Evolutionary conservation across 805 yeast genomes (phyloP).

Genomic region (Hanseniaspora hatyaiensis): DNA sequence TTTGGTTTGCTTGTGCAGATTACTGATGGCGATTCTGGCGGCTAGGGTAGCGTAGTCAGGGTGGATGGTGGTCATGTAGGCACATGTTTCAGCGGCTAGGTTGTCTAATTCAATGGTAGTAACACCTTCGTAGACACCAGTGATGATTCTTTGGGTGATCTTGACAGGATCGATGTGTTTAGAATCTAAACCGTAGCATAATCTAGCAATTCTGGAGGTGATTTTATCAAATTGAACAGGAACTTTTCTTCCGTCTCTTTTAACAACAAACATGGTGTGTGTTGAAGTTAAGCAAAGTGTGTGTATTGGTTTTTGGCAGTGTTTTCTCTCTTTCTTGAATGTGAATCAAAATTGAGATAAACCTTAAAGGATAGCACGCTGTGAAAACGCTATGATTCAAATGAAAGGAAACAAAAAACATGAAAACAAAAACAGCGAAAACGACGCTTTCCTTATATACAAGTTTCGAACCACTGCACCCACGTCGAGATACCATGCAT

Average conservation of each 20-base stretch:
- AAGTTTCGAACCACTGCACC: too few relatives aligned
- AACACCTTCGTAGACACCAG: slow-evolving; percentile 96
- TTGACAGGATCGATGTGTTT: slow-evolving; percentile 89
- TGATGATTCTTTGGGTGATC: slow-evolving; percentile 87
- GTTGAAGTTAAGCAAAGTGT: too few relatives aligned
- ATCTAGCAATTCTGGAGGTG: slow-evolving; percentile 86
- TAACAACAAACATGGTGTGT: slow-evolving; percentile 74
- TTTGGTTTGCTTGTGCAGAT: slow-evolving; percentile 87
- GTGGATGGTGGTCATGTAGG: slow-evolving; percentile 92
- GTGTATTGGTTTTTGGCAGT: too few relatives aligned
- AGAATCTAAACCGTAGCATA: slow-evolving; percentile 88
- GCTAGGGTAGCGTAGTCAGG: slow-evolving; percentile 96
- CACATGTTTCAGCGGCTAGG: slow-evolving; percentile 92
- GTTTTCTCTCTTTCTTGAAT: too few relatives aligned
- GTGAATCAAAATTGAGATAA: not conserved
- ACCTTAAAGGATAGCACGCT: too few relatives aligned
- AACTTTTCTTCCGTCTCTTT: slow-evolving; percentile 90
- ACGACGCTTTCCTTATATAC: too few relatives aligned
- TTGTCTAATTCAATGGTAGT: slow-evolving; percentile 79
- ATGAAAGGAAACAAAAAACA: too few relatives aligned
- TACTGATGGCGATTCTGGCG: slow-evolving; percentile 89
- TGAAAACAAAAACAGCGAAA: too few relatives aligned
- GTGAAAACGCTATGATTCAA: too few relatives aligned
- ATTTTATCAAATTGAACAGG: slow-evolving; percentile 92
- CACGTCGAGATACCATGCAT: too few relatives aligned